A percentile compares a stretch with the other conserved stretches of the same genome.
These are phyloP conservation scores for Penicillium sp. DNA, from an alignment of 2,329 filamentous ascomycete species.

Conservation along the genomic window DNA sequence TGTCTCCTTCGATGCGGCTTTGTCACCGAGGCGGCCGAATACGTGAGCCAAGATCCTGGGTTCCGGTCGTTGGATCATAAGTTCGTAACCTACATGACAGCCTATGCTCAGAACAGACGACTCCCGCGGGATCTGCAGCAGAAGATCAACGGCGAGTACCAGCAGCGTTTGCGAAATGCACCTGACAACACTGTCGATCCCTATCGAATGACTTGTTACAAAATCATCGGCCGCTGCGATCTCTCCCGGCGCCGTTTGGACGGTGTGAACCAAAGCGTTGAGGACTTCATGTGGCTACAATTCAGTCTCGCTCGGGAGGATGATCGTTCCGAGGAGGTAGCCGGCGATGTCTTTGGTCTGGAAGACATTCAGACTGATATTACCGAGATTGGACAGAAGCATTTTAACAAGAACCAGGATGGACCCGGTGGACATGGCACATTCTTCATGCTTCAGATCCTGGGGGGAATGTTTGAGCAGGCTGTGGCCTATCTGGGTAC, in stretches of 20 bases:
- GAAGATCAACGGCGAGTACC: constrained; percentile 85
- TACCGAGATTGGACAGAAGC: constrained; percentile 80
- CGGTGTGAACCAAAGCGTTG: constrained; percentile 55
- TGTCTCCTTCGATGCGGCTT: constrained; percentile 84
- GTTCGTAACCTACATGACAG: constrained; percentile 81
- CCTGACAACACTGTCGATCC: constrained; percentile 86
- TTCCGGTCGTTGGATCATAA: constrained; percentile 89
- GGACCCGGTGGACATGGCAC: constrained; percentile 77
- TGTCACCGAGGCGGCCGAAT: constrained; percentile 75
- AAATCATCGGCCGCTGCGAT: constrained; percentile 80
- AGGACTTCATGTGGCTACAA: constrained; percentile 65
- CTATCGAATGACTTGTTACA: constrained; percentile 96
- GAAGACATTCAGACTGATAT: constrained; percentile 73
- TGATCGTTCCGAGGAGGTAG: constrained; percentile 57
- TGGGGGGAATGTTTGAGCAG: constrained; percentile 90
- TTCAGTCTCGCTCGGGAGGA: constrained; percentile 60
- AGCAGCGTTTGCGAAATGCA: constrained; percentile 75
- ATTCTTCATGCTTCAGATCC: constrained; percentile 86
- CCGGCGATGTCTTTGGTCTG: constrained; percentile 59
- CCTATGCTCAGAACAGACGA: constrained; percentile 74
- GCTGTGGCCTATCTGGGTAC: constrained; percentile 86
- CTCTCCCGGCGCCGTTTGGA: constrained; percentile 55
- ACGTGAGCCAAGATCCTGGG: constrained; percentile 72
- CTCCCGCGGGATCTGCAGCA: constrained; percentile 75
- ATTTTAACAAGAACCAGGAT: constrained; percentile 80